Evolutionary conservation across 2,329 filamentous ascomycete species (phyloP).

Genomic region (Penicillium sp.): DNA sequence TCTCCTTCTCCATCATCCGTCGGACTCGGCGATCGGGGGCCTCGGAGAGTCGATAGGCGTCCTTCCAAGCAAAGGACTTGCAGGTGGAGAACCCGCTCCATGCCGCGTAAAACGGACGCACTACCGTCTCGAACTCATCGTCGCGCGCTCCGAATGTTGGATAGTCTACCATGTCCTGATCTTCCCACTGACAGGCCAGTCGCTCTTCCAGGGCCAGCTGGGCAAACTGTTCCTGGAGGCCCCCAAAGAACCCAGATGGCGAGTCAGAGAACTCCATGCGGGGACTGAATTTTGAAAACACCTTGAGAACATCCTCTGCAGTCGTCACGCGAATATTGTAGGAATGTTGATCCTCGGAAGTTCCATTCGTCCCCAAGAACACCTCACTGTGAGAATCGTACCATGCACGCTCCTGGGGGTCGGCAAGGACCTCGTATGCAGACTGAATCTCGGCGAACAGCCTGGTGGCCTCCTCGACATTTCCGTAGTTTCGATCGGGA

Average conservation of each 20-base stretch:
- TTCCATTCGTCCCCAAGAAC: slow-evolving; percentile 69
- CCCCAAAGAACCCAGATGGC: slow-evolving; percentile 81
- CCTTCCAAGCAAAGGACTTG: slow-evolving; percentile 88
- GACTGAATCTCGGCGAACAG: slow-evolving; percentile 90
- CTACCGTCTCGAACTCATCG: slow-evolving; percentile 73
- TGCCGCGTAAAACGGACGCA: slow-evolving; percentile 75
- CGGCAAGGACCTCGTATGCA: slow-evolving; percentile 93
- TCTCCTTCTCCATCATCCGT: slow-evolving; percentile 92
- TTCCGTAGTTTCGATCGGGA: slow-evolving; percentile 88
- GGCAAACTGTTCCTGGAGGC: slow-evolving; percentile 74
- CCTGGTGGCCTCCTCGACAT: slow-evolving; percentile 78
- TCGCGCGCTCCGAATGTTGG: slow-evolving; percentile 79
- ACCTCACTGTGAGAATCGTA: slow-evolving; percentile 92
- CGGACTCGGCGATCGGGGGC: slow-evolving; percentile 83
- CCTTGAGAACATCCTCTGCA: slow-evolving; percentile 72
- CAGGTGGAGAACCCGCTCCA: slow-evolving; percentile 83
- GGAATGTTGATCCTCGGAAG: slow-evolving; percentile 56
- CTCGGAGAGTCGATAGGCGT: slow-evolving; percentile 78
- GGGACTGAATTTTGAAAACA: slow-evolving; percentile 79
- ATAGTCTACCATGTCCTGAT: slow-evolving; percentile 64
- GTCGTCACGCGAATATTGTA: slow-evolving; percentile 75
- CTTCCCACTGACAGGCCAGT: slow-evolving; percentile 70
- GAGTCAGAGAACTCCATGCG: slow-evolving; percentile 78
- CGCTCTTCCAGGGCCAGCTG: slow-evolving; percentile 79
- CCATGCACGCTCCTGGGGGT: slow-evolving; percentile 94